Base-by-base conservation (phyloP, 1,284 basidiomycete species). In the Naganishia liquefaciens region DNA sequence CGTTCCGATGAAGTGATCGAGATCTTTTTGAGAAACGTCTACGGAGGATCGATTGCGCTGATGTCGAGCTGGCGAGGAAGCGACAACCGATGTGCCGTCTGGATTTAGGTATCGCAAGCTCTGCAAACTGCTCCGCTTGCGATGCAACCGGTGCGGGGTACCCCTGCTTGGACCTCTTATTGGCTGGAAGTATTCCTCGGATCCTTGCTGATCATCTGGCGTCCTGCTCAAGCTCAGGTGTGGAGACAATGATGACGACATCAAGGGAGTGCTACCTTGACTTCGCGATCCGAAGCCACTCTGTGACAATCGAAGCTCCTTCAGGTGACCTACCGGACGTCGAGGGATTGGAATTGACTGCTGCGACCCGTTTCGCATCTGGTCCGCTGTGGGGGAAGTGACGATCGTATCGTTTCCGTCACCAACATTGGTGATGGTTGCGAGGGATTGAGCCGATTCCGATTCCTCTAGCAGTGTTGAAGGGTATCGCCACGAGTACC, bases 71-170 rank as follows among this genome's bases (percentile, higher is more conserved):
- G 55, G 55, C 25, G 55, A 60, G 27, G 55, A 62, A 27, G 49
- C 49, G 15, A 52, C 44, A 37, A 62, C 60, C 5, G 49, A 42
- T 11, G 49, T 53, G 11, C 49, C 60, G 28, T 52, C 60, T 19
- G 60, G 60, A 44, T 62, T 62, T 11, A 49, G 60, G 49, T 60
- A 60, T 47, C 55, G 55, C 33, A 60, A 17, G 55, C 46, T 60
- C 23, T 65, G 63, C 15, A 65, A 39, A 40, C 63, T 65, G 43
- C 63, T 65, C 6, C 63, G 54, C 27, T 65, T 61, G 2, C 63
- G 63, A 40, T 60, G 63, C 28, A 58, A 37, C 11, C 42, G 47
- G 39, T 52, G 43, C 11, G 43, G 63, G 3, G 63, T 21, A 30
- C 46, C 39, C 9, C 15, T 23, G 17, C 27, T 21, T 9, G 33